phyloP scores from a whole-genome alignment of 2,329 filamentous ascomycete species.

The Colletotrichum trifolii region DNA sequence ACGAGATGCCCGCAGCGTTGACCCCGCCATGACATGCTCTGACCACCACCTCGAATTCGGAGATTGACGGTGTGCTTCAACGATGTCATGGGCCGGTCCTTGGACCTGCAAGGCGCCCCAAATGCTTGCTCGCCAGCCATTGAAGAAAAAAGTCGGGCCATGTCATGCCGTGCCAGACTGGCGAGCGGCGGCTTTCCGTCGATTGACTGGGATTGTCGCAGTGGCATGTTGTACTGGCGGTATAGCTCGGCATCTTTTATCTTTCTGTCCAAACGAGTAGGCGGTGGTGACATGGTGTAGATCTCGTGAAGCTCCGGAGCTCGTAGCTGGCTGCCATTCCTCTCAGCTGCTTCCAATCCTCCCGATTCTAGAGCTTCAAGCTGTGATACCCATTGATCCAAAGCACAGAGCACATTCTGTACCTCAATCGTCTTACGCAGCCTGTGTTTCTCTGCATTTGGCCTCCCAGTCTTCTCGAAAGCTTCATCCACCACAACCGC shows the following conservation, averaged over 20 bases:
- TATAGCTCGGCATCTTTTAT: slow-evolving; percentile 19
- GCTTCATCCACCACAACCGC: slow-evolving; percentile 2
- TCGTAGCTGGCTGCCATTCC: slow-evolving; percentile 16
- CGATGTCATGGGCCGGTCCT: slow-evolving; percentile 29
- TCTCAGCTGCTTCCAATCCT: neutral
- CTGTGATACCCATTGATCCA: neutral
- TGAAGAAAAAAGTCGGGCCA: slow-evolving; percentile 18
- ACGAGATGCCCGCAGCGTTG: neutral
- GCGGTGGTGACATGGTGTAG: slow-evolving; percentile 22
- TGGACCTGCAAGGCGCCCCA: slow-evolving; percentile 8
- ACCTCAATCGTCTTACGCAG: no score
- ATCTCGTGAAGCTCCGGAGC: slow-evolving; percentile 26
- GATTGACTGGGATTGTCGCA: slow-evolving; percentile 1
- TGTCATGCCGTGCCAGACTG: slow-evolving; percentile 16
- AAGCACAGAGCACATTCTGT: no score
- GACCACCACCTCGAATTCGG: slow-evolving; percentile 23
- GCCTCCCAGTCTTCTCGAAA: neutral
- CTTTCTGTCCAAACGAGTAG: slow-evolving; percentile 24
- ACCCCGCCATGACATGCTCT: slow-evolving; percentile 31
- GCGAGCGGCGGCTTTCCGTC: slow-evolving; percentile 12
- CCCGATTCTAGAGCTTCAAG: neutral
- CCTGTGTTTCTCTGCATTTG: neutral
- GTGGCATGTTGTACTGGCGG: slow-evolving; percentile 3
- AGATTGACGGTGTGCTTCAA: slow-evolving; percentile 17
- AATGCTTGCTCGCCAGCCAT: slow-evolving; percentile 11